These are phyloP conservation scores for Ophiostoma triangulosporum DNA, from an alignment of 2,329 filamentous ascomycete genomes.

Conservation along the genomic window DNA sequence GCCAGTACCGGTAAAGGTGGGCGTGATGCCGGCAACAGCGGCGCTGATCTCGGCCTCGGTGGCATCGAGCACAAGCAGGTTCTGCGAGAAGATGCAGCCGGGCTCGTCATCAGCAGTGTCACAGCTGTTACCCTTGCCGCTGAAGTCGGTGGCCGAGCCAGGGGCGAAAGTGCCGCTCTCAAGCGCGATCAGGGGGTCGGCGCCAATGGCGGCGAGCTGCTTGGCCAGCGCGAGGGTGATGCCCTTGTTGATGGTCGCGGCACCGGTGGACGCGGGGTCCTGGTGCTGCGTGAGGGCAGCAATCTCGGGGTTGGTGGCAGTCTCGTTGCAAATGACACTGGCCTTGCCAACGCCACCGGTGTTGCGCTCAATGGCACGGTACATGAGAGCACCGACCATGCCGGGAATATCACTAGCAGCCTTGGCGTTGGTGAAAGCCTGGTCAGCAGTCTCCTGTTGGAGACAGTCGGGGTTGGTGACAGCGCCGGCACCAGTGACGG, in stretches of 20 bases:
- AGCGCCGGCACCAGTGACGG: conserved; percentile 19
- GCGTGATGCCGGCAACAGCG: conserved; percentile 29
- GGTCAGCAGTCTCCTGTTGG: conserved; percentile 44
- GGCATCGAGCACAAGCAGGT: conserved; percentile 40
- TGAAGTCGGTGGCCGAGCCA: conserved; percentile 32
- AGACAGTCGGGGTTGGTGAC: conserved; percentile 39
- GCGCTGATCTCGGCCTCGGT: conserved; percentile 38
- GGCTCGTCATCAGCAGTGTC: conserved; percentile 32
- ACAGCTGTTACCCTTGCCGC: conserved; percentile 38
- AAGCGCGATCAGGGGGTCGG: conserved; percentile 47
- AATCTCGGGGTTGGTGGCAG: conserved; percentile 50
- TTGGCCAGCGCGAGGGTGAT: conserved; percentile 45
- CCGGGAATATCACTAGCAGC: conserved; percentile 37
- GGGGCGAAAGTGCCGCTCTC: conserved; percentile 50
- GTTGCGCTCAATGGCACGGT: conserved; percentile 45
- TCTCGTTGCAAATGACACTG: conserved; percentile 43
- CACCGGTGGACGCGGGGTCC: conserved; percentile 49
- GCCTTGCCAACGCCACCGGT: conserved; percentile 41
- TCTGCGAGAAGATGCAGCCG: conserved; percentile 43
- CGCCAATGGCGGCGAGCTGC: conserved; percentile 47
- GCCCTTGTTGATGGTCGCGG: conserved; percentile 39
- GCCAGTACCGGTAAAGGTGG: conserved; percentile 15
- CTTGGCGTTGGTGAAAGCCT: conserved; percentile 48
- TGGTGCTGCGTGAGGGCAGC: conserved; percentile 51
- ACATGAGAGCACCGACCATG: conserved; percentile 40